A percentile compares a stretch with the other conserved stretches of the same genome.
phyloP scores from a whole-genome alignment of 495 filamentous ascomycete species.

The Cercophora newfieldiana region DNA sequence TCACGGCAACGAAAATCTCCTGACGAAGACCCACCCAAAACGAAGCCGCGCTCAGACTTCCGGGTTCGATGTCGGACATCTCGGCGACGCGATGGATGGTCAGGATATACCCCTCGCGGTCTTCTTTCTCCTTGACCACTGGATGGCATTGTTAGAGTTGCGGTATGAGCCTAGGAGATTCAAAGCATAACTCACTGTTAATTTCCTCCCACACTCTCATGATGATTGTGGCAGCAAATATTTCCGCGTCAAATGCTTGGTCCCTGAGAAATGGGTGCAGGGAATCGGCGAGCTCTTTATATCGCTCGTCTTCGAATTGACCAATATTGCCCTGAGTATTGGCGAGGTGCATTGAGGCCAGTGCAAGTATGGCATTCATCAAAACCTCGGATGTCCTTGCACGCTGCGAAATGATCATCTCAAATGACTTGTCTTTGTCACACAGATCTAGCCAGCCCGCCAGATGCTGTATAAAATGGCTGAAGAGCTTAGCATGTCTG shows the following conservation, averaged over 20 bases:
- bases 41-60: constrained; percentile 49
- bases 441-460: constrained; percentile 59
- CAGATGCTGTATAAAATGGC: constrained; percentile 50
- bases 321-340: constrained; percentile 46
- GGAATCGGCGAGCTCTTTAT: constrained; percentile 49
- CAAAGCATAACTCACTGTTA: constrained; percentile 40
- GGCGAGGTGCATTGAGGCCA: constrained; percentile 57
- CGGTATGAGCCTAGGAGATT: neutral
- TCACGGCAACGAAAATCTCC: constrained; percentile 57
- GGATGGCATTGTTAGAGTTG: neutral
- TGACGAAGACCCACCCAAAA: constrained; percentile 61
- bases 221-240: constrained; percentile 62
- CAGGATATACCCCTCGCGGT: constrained; percentile 49
- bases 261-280: constrained; percentile 52
- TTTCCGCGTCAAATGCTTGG: constrained; percentile 58
- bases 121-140: constrained; percentile 41
- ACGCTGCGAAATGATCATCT: constrained; percentile 51
- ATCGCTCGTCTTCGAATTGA: constrained; percentile 46
- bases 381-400: constrained; percentile 53
- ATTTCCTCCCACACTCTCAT: constrained; percentile 63
- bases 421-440: constrained; percentile 54
- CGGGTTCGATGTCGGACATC: constrained; percentile 15
- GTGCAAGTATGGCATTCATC: constrained; percentile 59
- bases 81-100: constrained; percentile 51
- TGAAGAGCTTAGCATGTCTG: constrained; percentile 44